Base-by-base conservation (phyloP, 2,329 filamentous ascomycete genomes). In the Teratosphaeria nubilosa region DNA sequence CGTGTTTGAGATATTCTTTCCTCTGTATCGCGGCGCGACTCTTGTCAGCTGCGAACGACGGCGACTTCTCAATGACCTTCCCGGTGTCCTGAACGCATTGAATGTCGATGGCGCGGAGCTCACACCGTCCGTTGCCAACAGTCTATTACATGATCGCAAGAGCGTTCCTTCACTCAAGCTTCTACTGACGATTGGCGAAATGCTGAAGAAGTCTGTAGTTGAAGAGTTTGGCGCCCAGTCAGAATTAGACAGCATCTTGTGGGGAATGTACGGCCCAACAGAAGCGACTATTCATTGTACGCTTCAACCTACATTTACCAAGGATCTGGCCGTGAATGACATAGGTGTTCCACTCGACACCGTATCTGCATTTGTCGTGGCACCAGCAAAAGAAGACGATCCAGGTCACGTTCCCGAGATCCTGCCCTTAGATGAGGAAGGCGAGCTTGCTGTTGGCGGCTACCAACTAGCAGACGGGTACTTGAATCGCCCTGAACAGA, bases 231-330 rank as follows among this genome's bases (percentile, higher is more conserved):
- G 90, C 5, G 83, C 83, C 2, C 75, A 77, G 10, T 67, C 72
- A 0, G 68, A 68, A 0, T 74, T 73, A 7, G 69, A 76, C 1
- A 86, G 87, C 64, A 85, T 95, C 51, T 78, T 96, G 0, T 91
- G 90, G 81, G 91, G 86, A 34, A 95, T 96, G 90, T 96, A 96
- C 69, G 91, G 91, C 0, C 91, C 91, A 1, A 96, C 91, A 0
- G 91, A 96, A 74, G 90, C 90, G 7, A 85, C 91, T 0, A 95
- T 96, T 58, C 91, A 96, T 70, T 96, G 90, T 69, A 95, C 90
- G 0, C 73, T 94, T 4, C 86, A 90, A 62, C 76, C 85, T 0
- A 75, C 77, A 0, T 86, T 95, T 65, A 69, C 74, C 5, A 76
- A 78, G 4, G 70, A 73, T 22, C 82, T 81, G 7, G 78, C 82